Percentiles rank a stretch among this genome's conserved stretches.
phyloP scores from a whole-genome alignment of 2,329 filamentous ascomycete genomes.

The Byssothecium circinans region DNA sequence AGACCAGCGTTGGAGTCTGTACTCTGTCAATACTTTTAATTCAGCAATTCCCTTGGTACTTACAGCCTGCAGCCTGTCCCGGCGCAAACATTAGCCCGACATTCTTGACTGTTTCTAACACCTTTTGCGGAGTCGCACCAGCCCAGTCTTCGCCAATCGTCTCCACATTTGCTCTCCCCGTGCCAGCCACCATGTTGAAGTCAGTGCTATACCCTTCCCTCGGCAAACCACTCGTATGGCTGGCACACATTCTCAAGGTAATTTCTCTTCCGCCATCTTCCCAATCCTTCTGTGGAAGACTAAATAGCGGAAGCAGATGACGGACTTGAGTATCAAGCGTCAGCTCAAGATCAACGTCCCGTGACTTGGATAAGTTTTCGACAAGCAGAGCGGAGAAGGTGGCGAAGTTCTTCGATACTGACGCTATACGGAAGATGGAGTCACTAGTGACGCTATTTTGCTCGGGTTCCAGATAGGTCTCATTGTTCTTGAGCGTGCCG shows the following conservation, averaged over 20 bases:
- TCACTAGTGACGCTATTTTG: conserved; percentile 26
- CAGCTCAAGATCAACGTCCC: conserved; percentile 7
- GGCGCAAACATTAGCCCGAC: conserved; percentile 33
- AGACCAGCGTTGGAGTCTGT: conserved; percentile 31
- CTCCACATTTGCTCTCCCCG: conserved; percentile 24
- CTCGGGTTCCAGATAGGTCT: conserved; percentile 12
- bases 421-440: conserved; percentile 35
- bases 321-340: conserved; percentile 28
- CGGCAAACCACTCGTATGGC: conserved; percentile 32
- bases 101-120: conserved; percentile 22
- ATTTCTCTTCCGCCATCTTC: conserved; percentile 35
- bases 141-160: conserved; percentile 34
- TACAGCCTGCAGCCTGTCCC: conserved; percentile 29
- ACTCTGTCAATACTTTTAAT: background rate
- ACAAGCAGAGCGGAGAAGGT: conserved; percentile 26
- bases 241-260: conserved; percentile 35
- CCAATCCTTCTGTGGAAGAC: conserved; percentile 29
- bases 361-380: conserved; percentile 14
- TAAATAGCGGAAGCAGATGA: conserved; percentile 24
- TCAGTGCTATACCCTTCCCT: conserved; percentile 34
- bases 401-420: conserved; percentile 34
- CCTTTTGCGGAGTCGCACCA: conserved; percentile 16
- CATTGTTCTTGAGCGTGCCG: conserved; percentile 35
- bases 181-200: conserved; percentile 30
- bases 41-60: background rate